A percentile compares a stretch with the other conserved stretches of the same genome.
phyloP scores from a whole-genome alignment of 768 basidiomycete species.

The Macrolepiota fuliginosa region DNA sequence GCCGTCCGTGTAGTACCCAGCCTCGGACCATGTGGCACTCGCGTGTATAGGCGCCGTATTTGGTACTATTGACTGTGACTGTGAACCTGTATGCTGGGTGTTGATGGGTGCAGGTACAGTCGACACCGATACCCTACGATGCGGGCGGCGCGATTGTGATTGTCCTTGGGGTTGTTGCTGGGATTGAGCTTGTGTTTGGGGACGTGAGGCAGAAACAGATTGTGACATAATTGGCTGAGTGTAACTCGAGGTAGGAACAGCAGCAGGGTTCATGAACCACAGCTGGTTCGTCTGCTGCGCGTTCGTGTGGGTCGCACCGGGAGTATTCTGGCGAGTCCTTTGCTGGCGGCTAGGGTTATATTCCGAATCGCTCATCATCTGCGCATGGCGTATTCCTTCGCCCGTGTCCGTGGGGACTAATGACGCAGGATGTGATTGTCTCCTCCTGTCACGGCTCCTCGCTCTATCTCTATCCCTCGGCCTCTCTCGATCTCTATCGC shows the following conservation, averaged over 20 bases:
- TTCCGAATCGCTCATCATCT: constrained; percentile 4
- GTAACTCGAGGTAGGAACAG: constrained; percentile 11
- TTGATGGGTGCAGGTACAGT: background rate
- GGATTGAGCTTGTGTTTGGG: constrained; percentile 9
- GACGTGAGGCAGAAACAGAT: background rate
- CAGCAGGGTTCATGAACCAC: background rate
- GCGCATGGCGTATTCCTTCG: constrained; percentile 12
- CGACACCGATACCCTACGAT: constrained; percentile 2
- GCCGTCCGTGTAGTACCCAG: constrained; percentile 13
- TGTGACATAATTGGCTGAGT: constrained; percentile 13
- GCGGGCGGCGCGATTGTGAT: background rate
- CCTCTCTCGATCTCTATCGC: background rate
- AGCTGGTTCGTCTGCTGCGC: background rate
- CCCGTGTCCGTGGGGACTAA: background rate
- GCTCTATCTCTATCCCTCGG: constrained; percentile 5
- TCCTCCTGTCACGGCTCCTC: constrained; percentile 1
- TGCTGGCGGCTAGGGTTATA: constrained; percentile 2
- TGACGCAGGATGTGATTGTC: constrained; percentile 7
- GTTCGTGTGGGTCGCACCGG: background rate
- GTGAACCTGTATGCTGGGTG: constrained; percentile 3
- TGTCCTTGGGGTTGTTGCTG: constrained; percentile 4
- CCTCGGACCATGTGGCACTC: background rate
- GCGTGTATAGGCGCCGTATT: constrained; percentile 1
- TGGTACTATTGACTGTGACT: background rate
- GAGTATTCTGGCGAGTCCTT: background rate